Percentiles rank a stretch among this genome's conserved stretches.
Evolutionary conservation across 1,139 yeast genomes (phyloP).

Genomic region (Candida tropicalis): DNA sequence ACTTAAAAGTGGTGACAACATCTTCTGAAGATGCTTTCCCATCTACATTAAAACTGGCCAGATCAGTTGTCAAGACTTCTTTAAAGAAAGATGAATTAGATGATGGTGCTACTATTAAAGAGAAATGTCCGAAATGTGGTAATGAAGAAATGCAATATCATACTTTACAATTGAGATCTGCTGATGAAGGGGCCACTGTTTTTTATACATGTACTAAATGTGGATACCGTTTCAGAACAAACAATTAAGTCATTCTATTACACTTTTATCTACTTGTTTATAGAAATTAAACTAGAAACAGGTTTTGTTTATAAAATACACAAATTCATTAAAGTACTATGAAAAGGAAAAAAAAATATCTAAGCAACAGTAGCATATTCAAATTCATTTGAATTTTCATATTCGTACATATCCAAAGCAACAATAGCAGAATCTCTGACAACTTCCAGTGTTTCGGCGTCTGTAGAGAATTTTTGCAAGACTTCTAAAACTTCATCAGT

Average conservation of each 20-base stretch:
- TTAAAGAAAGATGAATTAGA: slow-evolving; percentile 77
- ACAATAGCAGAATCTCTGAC: slow-evolving; percentile 96
- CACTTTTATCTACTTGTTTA: background rate
- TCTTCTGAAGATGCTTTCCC: slow-evolving; percentile 94
- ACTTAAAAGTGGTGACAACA: slow-evolving; percentile 81
- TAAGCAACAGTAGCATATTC: slow-evolving; percentile 63
- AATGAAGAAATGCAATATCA: slow-evolving; percentile 98
- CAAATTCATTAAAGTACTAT: slow-evolving; percentile 4
- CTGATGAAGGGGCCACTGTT: slow-evolving; percentile 97
- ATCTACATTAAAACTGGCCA: slow-evolving; percentile 73
- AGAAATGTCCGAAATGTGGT: slow-evolving; percentile 97
- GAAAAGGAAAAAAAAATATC: background rate
- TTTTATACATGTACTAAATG: slow-evolving; percentile 94
- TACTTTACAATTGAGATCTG: slow-evolving; percentile 92
- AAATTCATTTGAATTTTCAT: slow-evolving; percentile 82
- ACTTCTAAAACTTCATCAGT: slow-evolving; percentile 96
- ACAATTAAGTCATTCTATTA: slow-evolving; percentile 60
- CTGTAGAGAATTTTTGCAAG: slow-evolving; percentile 74
- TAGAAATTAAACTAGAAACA: slow-evolving; percentile 7
- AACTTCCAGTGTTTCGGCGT: slow-evolving; percentile 66
- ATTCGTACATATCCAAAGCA: slow-evolving; percentile 97
- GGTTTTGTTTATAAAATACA: slow-evolving; percentile 5
- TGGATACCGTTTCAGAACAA: slow-evolving; percentile 91
- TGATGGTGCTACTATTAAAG: slow-evolving; percentile 95
- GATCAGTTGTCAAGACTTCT: slow-evolving; percentile 87